phyloP scores from a whole-genome alignment of 176 grass and related monocot genomes.

The Aegilops sharonensis region DNA sequence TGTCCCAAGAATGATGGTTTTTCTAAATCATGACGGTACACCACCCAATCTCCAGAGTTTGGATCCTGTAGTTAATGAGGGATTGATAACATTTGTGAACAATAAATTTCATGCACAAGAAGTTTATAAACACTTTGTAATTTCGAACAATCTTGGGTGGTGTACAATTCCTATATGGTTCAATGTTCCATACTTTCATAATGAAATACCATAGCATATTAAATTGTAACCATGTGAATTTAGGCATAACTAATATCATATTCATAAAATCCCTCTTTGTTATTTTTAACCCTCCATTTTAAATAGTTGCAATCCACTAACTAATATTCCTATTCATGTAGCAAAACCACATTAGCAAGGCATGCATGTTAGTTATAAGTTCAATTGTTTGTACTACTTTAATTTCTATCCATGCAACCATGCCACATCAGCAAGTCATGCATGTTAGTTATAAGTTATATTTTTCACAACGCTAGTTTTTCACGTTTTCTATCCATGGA shows the following conservation, averaged over 20 bases:
- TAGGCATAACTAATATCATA: not conserved
- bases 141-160: not conserved
- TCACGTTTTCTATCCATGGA: no score
- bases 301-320: not conserved
- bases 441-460: no score
- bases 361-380: no score
- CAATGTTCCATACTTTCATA: not conserved
- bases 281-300: not conserved
- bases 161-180: not conserved
- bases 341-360: not conserved
- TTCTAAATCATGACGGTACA: slow-evolving; percentile 29
- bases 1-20: slow-evolving; percentile 11
- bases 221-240: not conserved
- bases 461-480: no score
- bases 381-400: no score
- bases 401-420: not conserved
- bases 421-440: not conserved
- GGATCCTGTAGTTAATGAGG: slow-evolving; percentile 23
- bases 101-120: not conserved
- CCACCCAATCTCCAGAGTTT: slow-evolving; percentile 35
- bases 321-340: not conserved
- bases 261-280: not conserved
- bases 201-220: not conserved
- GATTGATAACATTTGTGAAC: not conserved
- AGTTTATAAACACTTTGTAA: not conserved